Evolutionary conservation across 768 basidiomycete genomes (phyloP).

Genomic region (Lactifluus rugatus): DNA sequence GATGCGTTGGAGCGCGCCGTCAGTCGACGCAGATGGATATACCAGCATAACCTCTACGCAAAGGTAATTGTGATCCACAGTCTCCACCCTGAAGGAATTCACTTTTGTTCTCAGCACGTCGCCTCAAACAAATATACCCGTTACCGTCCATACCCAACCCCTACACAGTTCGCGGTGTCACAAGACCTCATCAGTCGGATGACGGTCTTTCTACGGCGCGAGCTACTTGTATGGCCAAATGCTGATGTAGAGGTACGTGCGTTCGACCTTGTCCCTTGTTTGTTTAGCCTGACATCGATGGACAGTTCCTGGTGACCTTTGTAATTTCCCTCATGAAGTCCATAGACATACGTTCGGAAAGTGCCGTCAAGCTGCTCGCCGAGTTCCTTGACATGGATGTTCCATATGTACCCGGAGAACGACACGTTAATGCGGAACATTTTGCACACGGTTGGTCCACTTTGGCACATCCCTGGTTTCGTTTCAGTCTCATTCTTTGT

Average conservation of each 20-base stretch:
- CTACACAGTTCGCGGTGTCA: slow-evolving; percentile 72
- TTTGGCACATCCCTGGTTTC: not conserved
- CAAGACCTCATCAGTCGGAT: slow-evolving; percentile 66
- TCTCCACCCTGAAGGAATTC: not conserved
- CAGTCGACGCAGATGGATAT: slow-evolving; percentile 66
- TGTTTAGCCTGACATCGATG: not conserved
- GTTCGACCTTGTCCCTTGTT: not conserved
- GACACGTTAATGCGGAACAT: slow-evolving; percentile 74
- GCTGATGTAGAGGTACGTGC: slow-evolving; percentile 76
- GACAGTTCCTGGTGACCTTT: slow-evolving; percentile 80
- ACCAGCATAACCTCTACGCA: slow-evolving; percentile 68
- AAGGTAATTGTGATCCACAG: slow-evolving; percentile 42
- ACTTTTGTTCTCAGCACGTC: slow-evolving; percentile 55
- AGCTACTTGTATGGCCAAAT: slow-evolving; percentile 79
- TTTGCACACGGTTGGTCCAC: slow-evolving; percentile 76
- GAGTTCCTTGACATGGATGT: slow-evolving; percentile 82
- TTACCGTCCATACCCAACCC: slow-evolving; percentile 85
- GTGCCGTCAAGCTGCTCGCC: slow-evolving; percentile 71
- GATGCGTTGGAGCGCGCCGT: slow-evolving; percentile 74
- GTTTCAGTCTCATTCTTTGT: not conserved
- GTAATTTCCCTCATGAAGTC: slow-evolving; percentile 85
- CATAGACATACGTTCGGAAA: slow-evolving; percentile 85
- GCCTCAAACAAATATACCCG: slow-evolving; percentile 81
- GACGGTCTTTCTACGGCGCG: slow-evolving; percentile 72
- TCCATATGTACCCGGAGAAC: slow-evolving; percentile 44